Conservation (phyloP, 441 rosid species). For the Adansonia rubrostipa region DNA sequence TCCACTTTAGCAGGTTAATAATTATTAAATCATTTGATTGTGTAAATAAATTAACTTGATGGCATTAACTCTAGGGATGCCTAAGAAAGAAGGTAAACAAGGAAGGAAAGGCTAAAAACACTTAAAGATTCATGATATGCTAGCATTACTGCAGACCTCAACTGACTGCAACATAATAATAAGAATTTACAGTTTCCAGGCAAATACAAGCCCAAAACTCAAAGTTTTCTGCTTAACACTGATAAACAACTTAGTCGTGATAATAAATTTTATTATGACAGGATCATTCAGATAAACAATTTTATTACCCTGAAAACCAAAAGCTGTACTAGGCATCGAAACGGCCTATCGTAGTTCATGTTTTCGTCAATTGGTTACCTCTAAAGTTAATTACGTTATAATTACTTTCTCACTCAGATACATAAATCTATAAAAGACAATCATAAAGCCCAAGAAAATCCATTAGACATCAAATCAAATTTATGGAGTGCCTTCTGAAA, state of each 20-base stretch:
- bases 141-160: slow-evolving; percentile 1
- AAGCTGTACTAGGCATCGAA: neutral
- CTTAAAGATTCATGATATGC: neutral
- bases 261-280: neutral
- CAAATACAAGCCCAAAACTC: slow-evolving; percentile 6
- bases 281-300: neutral
- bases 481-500: neutral
- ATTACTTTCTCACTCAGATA: neutral
- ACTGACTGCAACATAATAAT: neutral
- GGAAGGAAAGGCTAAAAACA: neutral
- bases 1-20: slow-evolving; percentile 15
- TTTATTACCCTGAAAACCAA: neutral
- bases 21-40: neutral
- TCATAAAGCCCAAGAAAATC: neutral
- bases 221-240: neutral
- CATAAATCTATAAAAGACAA: neutral
- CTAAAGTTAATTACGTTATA: neutral
- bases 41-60: neutral
- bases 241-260: neutral
- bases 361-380: neutral
- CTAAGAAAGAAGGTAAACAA: slow-evolving; percentile 5
- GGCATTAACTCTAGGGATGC: neutral
- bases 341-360: neutral
- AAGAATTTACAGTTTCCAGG: slow-evolving; percentile 7
- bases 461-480: neutral